Evolutionary conservation across 2,329 filamentous ascomycete genomes (phyloP).

Genomic region (Botryotinia globosa): DNA sequence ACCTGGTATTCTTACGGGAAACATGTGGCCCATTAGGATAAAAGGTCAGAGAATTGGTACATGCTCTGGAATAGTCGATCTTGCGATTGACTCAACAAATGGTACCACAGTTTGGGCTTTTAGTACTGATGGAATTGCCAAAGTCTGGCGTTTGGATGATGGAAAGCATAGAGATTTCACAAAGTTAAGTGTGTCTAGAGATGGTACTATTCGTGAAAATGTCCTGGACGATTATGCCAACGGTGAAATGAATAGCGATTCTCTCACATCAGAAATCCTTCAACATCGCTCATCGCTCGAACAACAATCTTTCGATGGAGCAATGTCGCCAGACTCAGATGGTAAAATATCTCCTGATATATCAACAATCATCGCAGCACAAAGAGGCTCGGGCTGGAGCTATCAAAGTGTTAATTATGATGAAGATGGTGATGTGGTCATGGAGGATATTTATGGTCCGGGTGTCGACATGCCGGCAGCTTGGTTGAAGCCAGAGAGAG

Average conservation of each 20-base stretch:
- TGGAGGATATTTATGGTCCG: constrained; percentile 29
- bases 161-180: constrained; percentile 22
- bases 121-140: constrained; percentile 44
- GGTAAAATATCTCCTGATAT: constrained; percentile 14
- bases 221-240: constrained; percentile 25
- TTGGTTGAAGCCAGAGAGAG: constrained; percentile 17
- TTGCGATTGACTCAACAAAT: constrained; percentile 47
- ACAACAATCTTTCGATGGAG: constrained; percentile 31
- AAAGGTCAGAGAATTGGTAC: constrained; percentile 49
- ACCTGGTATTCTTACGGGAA: constrained; percentile 31
- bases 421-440: constrained; percentile 31
- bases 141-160: constrained; percentile 46
- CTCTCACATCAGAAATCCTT: constrained; percentile 7
- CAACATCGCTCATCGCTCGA: not conserved
- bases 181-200: constrained; percentile 30
- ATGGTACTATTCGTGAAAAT: constrained; percentile 35
- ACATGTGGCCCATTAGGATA: constrained; percentile 49
- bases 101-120: constrained; percentile 54
- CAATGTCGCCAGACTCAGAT: constrained; percentile 25
- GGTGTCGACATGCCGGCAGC: not conserved
- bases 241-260: constrained; percentile 17
- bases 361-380: not conserved
- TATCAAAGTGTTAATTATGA: constrained; percentile 24
- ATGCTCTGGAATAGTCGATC: constrained; percentile 47
- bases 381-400: not conserved